Evolutionary conservation across 352 stramenopile species (phyloP).

Genomic region (Peronospora destructor): DNA sequence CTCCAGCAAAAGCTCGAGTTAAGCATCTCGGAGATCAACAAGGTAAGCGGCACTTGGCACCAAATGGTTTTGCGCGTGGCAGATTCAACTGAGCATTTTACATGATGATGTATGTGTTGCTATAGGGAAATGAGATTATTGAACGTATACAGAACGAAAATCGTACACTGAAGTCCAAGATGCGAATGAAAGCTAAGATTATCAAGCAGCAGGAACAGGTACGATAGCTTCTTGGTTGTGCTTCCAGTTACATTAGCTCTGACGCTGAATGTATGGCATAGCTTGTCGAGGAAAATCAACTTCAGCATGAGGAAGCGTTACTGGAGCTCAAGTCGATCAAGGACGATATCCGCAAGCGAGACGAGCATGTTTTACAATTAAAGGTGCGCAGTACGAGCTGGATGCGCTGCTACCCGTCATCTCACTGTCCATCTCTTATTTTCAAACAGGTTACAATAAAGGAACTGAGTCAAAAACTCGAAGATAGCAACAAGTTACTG

Average conservation of each 20-base stretch:
- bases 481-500: conserved; percentile 84
- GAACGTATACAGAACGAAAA: conserved; percentile 84
- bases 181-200: conserved; percentile 85
- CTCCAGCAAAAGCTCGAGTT: conserved; percentile 85
- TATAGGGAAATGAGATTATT: conserved; percentile 85
- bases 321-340: conserved; percentile 57
- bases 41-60: conserved; percentile 34
- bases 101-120: neutral
- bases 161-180: conserved; percentile 64
- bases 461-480: conserved; percentile 76
- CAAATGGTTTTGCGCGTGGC: neutral
- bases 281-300: conserved; percentile 73
- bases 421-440: neutral
- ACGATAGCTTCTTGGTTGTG: neutral
- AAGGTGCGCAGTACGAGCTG: conserved; percentile 32
- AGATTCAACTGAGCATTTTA: neutral
- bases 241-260: neutral
- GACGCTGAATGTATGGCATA: conserved; percentile 16
- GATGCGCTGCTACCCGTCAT: neutral
- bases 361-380: conserved; percentile 53
- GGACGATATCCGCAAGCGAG: conserved; percentile 62
- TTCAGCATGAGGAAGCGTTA: conserved; percentile 55
- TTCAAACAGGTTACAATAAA: conserved; percentile 44
- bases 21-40: conserved; percentile 89
- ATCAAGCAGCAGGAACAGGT: conserved; percentile 86